A percentile compares a stretch with the other conserved stretches of the same genome.
These are phyloP conservation scores for Coemansia reversa DNA, from an alignment of 192 early-diverging fungal genomes.

Conservation along the genomic window DNA sequence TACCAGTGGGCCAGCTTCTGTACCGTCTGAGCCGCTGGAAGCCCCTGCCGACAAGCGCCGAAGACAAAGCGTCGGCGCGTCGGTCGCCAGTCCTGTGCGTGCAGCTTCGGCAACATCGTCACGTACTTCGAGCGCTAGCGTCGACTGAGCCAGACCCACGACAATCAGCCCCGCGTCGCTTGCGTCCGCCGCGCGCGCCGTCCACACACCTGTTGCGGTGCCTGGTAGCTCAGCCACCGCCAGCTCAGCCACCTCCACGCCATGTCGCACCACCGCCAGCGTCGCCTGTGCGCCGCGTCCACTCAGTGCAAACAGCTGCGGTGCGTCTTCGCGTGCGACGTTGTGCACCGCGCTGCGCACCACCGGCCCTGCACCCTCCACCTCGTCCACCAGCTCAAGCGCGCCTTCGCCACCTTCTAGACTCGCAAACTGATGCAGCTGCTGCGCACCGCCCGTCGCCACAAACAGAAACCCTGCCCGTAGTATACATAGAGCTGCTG, in stretches of 20 bases:
- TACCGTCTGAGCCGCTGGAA: constrained; percentile 58
- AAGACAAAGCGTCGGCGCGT: constrained; percentile 81
- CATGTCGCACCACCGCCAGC: constrained; percentile 89
- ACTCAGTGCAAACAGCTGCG: constrained; percentile 90
- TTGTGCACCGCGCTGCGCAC: constrained; percentile 85
- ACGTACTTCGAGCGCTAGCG: constrained; percentile 87
- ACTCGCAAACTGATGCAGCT: constrained; percentile 90
- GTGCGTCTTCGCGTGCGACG: constrained; percentile 85
- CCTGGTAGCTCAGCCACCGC: constrained; percentile 92
- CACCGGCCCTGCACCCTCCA: constrained; percentile 79
- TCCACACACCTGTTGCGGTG: constrained; percentile 91
- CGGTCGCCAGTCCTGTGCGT: constrained; percentile 85
- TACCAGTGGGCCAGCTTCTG: constrained; percentile 84
- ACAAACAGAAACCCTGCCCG: constrained; percentile 94
- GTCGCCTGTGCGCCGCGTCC: constrained; percentile 78
- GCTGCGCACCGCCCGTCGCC: constrained; percentile 88
- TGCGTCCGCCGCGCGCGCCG: constrained; percentile 54
- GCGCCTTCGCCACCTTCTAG: constrained; percentile 79
- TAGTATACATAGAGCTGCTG: constrained; percentile 77
- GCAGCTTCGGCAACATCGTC: constrained; percentile 94
- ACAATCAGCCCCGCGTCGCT: constrained; percentile 80
- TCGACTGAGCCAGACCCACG: constrained; percentile 90
- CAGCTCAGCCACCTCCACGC: constrained; percentile 88
- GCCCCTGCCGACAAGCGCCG: constrained; percentile 7
- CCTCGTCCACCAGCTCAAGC: constrained; percentile 86